A percentile compares a stretch with the other conserved stretches of the same genome.
phyloP scores from a whole-genome alignment of 2,329 filamentous ascomycete genomes.

The Colletotrichum simmondsii region DNA sequence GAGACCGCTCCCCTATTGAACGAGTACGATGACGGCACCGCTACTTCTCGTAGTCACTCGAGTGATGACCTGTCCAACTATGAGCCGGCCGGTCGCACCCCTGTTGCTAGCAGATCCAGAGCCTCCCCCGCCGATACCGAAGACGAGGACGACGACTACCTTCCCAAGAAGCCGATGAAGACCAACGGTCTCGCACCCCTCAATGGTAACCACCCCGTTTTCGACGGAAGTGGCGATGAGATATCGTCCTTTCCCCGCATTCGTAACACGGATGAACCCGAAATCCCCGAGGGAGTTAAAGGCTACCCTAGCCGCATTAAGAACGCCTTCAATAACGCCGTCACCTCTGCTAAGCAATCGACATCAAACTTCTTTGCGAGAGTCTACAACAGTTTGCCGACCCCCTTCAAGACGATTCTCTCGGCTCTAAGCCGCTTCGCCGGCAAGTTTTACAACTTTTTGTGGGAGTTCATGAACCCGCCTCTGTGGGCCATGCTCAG shows the following conservation, averaged over 20 bases:
- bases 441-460: conserved; percentile 67
- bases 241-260: conserved; percentile 73
- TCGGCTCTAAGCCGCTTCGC: conserved; percentile 45
- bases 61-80: conserved; percentile 59
- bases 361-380: conserved; percentile 38
- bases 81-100: conserved; percentile 67
- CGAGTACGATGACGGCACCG: conserved; percentile 54
- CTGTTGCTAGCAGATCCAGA: conserved; percentile 60
- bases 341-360: conserved; percentile 37
- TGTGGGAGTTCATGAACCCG: conserved; percentile 98
- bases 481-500: conserved; percentile 96
- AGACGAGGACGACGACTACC: conserved; percentile 52
- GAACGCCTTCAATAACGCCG: conserved; percentile 44
- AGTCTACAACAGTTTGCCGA: conserved; percentile 52
- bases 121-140: conserved; percentile 61
- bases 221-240: conserved; percentile 53
- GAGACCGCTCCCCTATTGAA: conserved; percentile 58
- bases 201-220: conserved; percentile 42
- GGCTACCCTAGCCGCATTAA: conserved; percentile 53
- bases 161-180: conserved; percentile 40
- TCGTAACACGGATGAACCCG: conserved; percentile 53
- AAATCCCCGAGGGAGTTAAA: conserved; percentile 52
- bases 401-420: conserved; percentile 50
- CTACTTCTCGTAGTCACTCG: conserved; percentile 38
- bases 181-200: conserved; percentile 38